A percentile compares a stretch with the other conserved stretches of the same genome.
phyloP scores from a whole-genome alignment of 805 yeast genomes.

The Candida dajiaensis region DNA sequence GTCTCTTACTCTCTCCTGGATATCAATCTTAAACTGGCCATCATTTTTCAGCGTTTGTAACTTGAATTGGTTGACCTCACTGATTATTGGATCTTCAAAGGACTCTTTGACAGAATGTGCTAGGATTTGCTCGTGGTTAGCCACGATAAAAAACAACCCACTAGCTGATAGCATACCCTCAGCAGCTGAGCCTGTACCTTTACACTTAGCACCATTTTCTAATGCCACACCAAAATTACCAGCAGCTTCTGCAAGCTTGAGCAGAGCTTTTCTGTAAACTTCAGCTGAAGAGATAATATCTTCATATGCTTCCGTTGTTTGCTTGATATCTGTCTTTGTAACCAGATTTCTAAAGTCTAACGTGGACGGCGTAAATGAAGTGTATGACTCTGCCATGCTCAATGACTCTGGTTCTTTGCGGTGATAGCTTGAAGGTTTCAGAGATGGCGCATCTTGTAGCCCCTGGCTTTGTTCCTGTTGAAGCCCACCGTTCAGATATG shows the following conservation, averaged over 20 bases:
- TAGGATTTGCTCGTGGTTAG: conserved; percentile 72
- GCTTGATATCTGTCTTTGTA: conserved; percentile 52
- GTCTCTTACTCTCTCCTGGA: conserved; percentile 44
- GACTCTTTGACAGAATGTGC: conserved; percentile 48
- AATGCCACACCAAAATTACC: conserved; percentile 67
- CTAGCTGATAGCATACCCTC: conserved; percentile 68
- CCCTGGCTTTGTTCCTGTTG: conserved; percentile 8
- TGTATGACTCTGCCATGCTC: conserved; percentile 17
- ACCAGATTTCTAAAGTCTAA: conserved; percentile 56
- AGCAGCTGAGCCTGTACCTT: conserved; percentile 53
- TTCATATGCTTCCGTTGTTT: conserved; percentile 43
- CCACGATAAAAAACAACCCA: conserved; percentile 69
- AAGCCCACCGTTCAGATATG: conserved; percentile 23
- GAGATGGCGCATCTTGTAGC: neutral
- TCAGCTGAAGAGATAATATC: conserved; percentile 42
- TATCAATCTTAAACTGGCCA: conserved; percentile 44
- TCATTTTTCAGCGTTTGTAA: conserved; percentile 42
- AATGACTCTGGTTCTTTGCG: conserved; percentile 13
- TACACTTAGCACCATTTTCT: conserved; percentile 55
- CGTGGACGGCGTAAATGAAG: conserved; percentile 32
- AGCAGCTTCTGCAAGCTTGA: conserved; percentile 49
- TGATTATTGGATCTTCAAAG: conserved; percentile 47
- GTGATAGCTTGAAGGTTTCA: neutral
- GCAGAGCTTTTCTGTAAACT: conserved; percentile 41
- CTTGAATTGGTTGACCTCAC: conserved; percentile 40